These are phyloP conservation scores for Dryas integrifolia DNA, from an alignment of 331 rosid genomes.

Conservation along the genomic window DNA sequence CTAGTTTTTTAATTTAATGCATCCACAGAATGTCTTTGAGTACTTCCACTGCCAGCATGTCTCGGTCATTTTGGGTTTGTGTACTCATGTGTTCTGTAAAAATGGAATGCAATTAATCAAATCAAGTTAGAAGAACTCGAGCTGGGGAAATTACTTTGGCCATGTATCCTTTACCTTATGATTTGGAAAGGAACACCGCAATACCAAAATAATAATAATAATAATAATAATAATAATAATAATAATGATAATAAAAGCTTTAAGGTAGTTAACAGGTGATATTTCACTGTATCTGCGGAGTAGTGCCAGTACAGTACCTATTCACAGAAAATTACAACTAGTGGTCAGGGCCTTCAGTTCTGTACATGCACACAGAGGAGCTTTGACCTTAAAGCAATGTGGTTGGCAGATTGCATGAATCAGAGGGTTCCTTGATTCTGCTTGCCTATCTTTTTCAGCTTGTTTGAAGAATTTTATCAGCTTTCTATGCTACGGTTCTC, in stretches of 20 bases:
- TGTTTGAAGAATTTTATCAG: neutral
- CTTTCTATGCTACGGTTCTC: constrained; percentile 15
- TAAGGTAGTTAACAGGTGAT: too few species aligned
- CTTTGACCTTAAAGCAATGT: neutral
- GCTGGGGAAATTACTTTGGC: neutral
- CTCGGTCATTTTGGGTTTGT: too few species aligned
- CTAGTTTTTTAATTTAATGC: too few species aligned
- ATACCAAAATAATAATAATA: too few species aligned
- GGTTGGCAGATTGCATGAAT: neutral
- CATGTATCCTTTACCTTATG: too few species aligned
- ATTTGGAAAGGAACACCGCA: too few species aligned
- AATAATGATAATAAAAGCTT: too few species aligned
- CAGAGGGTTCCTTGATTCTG: neutral
- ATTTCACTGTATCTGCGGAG: neutral
- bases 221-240: too few species aligned
- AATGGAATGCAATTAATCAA: neutral
- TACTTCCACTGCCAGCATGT: neutral
- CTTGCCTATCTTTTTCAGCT: neutral
- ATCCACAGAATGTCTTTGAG: too few species aligned
- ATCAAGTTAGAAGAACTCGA: neutral
- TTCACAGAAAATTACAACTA: neutral
- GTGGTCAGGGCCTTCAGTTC: neutral
- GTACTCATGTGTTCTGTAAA: neutral
- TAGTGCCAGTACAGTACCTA: neutral
- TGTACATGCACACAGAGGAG: neutral